Percentiles rank a stretch among this genome's conserved stretches.
Conservation (phyloP, 2,329 filamentous ascomycete species). For the Fusarium nelsonii region DNA sequence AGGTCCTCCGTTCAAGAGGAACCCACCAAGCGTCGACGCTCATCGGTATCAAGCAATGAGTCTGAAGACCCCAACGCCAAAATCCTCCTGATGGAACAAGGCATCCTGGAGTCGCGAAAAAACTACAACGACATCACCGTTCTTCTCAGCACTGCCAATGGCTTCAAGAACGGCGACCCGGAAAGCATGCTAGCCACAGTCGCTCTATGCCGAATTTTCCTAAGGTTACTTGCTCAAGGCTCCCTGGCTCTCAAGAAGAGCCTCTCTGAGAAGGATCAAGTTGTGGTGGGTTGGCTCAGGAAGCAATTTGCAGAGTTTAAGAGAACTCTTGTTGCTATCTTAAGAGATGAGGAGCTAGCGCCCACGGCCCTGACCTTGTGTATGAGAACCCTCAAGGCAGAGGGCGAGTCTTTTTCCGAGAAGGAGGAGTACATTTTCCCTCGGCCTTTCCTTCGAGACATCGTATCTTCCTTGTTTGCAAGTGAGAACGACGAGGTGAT, state of each 20-base stretch:
- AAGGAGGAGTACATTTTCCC: slow-evolving; percentile 78
- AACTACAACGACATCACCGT: slow-evolving; percentile 91
- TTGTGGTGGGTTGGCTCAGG: slow-evolving; percentile 83
- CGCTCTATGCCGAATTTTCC: slow-evolving; percentile 87
- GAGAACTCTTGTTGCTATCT: slow-evolving; percentile 68
- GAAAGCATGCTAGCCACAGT: slow-evolving; percentile 78
- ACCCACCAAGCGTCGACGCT: slow-evolving; percentile 65
- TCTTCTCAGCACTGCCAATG: slow-evolving; percentile 71
- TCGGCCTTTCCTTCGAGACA: slow-evolving; percentile 71
- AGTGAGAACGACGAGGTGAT: slow-evolving; percentile 70
- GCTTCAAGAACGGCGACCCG: slow-evolving; percentile 59
- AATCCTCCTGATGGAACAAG: slow-evolving; percentile 81
- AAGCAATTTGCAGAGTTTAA: slow-evolving; percentile 80
- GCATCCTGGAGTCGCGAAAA: slow-evolving; percentile 86
- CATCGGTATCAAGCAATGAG: slow-evolving; percentile 62
- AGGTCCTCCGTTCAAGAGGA: slow-evolving; percentile 58
- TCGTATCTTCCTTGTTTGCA: slow-evolving; percentile 73
- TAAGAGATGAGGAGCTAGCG: slow-evolving; percentile 73
- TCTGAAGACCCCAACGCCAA: slow-evolving; percentile 69
- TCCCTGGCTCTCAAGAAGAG: slow-evolving; percentile 74
- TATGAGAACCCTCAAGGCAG: slow-evolving; percentile 87
- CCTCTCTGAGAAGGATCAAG: slow-evolving; percentile 77
- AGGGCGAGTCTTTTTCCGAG: slow-evolving; percentile 72
- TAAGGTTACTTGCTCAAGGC: slow-evolving; percentile 81
- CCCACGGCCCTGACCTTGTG: slow-evolving; percentile 79